Percentiles rank a stretch among this genome's conserved stretches.
Conservation (phyloP, 2,329 filamentous ascomycete species). For the Coniochaeta pulveracea region DNA sequence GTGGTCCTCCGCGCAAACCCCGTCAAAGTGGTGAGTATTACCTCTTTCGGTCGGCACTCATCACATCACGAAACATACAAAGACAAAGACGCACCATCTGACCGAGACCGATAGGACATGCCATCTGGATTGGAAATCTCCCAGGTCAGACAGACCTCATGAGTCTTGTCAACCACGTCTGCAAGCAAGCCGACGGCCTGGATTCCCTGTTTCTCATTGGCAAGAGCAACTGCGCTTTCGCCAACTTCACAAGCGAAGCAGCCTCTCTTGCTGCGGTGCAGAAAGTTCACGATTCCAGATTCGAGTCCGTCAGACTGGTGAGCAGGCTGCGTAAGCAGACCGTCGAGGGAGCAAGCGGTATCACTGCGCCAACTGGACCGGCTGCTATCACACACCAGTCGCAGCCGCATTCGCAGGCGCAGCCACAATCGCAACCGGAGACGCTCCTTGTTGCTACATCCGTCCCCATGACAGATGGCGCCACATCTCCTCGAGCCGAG, state of each 20-base stretch:
- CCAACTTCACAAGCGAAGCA: conserved; percentile 79
- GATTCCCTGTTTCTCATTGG: conserved; percentile 91
- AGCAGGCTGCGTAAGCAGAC: conserved; percentile 62
- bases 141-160: conserved; percentile 74
- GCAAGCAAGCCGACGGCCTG: conserved; percentile 63
- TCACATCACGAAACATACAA: too few relatives aligned
- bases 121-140: conserved; percentile 92
- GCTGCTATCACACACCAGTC: conserved; percentile 17
- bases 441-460: too few relatives aligned
- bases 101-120: conserved; percentile 51
- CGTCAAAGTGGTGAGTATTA: conserved; percentile 46
- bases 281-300: conserved; percentile 82
- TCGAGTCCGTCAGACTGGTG: conserved; percentile 75
- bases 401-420: conserved; percentile 6
- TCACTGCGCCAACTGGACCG: conserved; percentile 44
- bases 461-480: too few relatives aligned
- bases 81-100: conserved; percentile 9
- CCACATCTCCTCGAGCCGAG: too few relatives aligned
- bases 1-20: conserved; percentile 44
- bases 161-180: conserved; percentile 84
- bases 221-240: conserved; percentile 95
- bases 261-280: conserved; percentile 68
- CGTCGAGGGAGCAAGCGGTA: conserved; percentile 31
- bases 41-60: too few relatives aligned
- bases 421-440: too few relatives aligned